phyloP scores from a whole-genome alignment of 352 stramenopile species.

The Pythium utonaiense region DNA sequence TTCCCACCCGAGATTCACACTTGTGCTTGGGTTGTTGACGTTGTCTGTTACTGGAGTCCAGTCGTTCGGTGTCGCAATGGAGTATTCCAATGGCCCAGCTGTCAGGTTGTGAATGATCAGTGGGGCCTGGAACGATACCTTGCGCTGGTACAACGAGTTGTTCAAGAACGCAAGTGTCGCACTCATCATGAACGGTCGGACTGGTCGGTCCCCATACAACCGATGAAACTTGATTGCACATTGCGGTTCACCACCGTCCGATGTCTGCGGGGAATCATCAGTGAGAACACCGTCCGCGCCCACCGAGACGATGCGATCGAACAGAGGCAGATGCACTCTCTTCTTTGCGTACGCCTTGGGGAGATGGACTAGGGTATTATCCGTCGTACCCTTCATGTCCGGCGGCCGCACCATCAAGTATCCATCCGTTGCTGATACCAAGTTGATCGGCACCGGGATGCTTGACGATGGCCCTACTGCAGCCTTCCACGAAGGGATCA shows the following conservation, averaged over 20 bases:
- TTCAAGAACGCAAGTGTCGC: constrained; percentile 53
- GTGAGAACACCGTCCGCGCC: neutral
- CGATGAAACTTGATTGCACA: constrained; percentile 78
- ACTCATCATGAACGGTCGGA: constrained; percentile 80
- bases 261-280: constrained; percentile 2
- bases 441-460: constrained; percentile 67
- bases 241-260: constrained; percentile 18
- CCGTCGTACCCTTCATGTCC: constrained; percentile 37
- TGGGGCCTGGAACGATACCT: constrained; percentile 70
- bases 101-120: constrained; percentile 82
- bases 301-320: constrained; percentile 35
- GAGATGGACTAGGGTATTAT: constrained; percentile 23
- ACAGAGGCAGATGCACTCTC: constrained; percentile 61
- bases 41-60: constrained; percentile 55
- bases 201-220: constrained; percentile 66
- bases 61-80: constrained; percentile 62
- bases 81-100: constrained; percentile 66
- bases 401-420: constrained; percentile 72
- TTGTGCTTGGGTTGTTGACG: constrained; percentile 31
- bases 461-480: constrained; percentile 54
- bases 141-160: constrained; percentile 64
- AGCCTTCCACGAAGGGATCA: constrained; percentile 66
- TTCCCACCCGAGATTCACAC: constrained; percentile 62
- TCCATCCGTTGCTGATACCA: constrained; percentile 66
- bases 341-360: constrained; percentile 77